phyloP scores from a whole-genome alignment of 108 stramenopile species.

The Nannochloropsis gaditana region DNA sequence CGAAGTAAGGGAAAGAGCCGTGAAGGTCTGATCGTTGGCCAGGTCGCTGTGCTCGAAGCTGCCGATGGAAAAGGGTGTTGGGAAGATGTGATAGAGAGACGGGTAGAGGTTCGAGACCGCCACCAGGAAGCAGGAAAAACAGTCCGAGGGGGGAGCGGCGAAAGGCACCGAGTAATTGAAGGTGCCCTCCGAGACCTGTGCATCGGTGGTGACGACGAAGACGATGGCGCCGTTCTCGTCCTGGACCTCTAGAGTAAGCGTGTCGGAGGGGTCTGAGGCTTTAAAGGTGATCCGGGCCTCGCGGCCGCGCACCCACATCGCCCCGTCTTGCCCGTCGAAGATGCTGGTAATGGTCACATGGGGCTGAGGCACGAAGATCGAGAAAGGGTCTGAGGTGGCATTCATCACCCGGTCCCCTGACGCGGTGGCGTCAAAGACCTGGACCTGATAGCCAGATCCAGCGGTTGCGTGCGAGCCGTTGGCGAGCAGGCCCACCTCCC shows the following conservation, averaged over 20 bases:
- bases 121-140: not conserved
- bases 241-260: not conserved
- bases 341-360: not conserved
- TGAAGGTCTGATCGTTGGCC: not conserved
- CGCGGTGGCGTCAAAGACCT: not conserved
- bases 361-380: not conserved
- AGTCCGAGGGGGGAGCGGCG: not conserved
- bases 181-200: not conserved
- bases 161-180: not conserved
- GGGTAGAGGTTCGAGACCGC: constrained; percentile 4
- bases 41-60: not conserved
- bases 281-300: not conserved
- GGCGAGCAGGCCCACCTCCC: not conserved
- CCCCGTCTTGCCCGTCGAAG: not conserved
- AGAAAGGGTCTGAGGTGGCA: not conserved
- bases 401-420: not conserved
- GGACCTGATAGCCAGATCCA: not conserved
- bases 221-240: not conserved
- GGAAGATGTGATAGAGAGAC: not conserved
- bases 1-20: not conserved
- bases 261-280: not conserved
- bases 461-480: not conserved
- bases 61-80: constrained; percentile 10
- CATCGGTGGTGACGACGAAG: not conserved
- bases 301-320: not conserved